Conservation (phyloP, 148 eudicot genomes). For the Cornus controversa region DNA sequence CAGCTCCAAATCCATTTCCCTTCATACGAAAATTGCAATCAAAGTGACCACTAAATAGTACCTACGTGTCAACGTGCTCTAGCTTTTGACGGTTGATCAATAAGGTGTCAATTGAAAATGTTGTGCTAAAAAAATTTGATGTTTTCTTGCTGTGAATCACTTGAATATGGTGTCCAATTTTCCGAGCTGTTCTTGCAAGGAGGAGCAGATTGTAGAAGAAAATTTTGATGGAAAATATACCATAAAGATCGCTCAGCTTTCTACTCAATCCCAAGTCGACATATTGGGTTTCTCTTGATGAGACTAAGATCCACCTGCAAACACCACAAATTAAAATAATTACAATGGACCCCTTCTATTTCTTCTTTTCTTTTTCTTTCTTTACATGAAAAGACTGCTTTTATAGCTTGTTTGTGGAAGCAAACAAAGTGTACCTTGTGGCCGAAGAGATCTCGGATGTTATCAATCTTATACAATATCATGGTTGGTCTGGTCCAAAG, state of each 20-base stretch:
- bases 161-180: not conserved
- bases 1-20: no score
- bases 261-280: constrained; percentile 63
- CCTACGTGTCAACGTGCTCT: no score
- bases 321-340: constrained; percentile 4
- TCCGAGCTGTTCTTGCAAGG: not conserved
- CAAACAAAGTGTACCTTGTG: constrained; percentile 61
- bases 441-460: constrained; percentile 88
- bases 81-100: no score
- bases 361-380: no score
- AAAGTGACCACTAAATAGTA: no score
- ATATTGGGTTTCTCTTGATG: constrained; percentile 71
- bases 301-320: constrained; percentile 78
- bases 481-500: constrained; percentile 66
- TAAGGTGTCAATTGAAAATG: not conserved
- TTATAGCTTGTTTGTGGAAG: not conserved
- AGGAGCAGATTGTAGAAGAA: no score
- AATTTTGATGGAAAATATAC: no score
- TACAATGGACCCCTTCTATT: not conserved
- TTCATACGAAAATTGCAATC: no score
- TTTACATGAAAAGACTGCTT: not conserved
- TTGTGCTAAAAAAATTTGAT: no score
- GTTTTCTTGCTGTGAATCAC: not conserved
- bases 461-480: constrained; percentile 80
- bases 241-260: no score